Base-by-base conservation (phyloP, 2,329 filamentous ascomycete species). In the Botrytis fabae region DNA sequence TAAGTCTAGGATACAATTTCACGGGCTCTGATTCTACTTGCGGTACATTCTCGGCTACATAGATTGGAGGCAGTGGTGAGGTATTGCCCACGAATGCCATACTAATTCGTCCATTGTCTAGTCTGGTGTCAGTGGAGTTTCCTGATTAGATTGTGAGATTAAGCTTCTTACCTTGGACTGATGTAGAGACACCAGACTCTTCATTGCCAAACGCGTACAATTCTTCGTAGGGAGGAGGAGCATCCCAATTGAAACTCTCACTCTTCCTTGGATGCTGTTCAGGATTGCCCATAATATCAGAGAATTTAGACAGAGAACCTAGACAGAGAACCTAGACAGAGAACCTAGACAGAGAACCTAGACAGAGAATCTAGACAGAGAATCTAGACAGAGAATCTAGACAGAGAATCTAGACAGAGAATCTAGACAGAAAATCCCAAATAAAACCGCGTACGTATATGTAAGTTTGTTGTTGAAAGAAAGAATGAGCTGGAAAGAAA, bases 1-100 rank as follows among this genome's bases (percentile, higher is more conserved):
- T 95, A 61, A 95, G 69, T 20, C 68, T 71, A 7, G 78, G 78
- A 16, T 60, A 60, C 32, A n/a, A n/a, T 12, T 18, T 25, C 10
- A 61, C 28, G 18, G 44, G 20, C 32, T 63, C 14, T 46, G 12
- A 5, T 12, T 4, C 12, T 6, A 20, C 25, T 51, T 40, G 32
- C 1, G n/a, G 22, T 44, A 35, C 16, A 12, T 32, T 9, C 25
- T 51, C 18, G 18, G 28, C 28, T 3, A 62, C 16, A 60, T 75
- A 66, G 28, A 75, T 75, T 73, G 18, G 76, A 61, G 66, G 74
- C 72, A 22, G 64, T 72, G 18, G 75, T 71, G 32, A 70, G 68
- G 46, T 69, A 9, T 44, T 59, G 22, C 65, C 61, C 42, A 40
- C 46, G n/a, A 76, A 71, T 35, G 76, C 73, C n/a, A 78, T 75